A percentile compares a stretch with the other conserved stretches of the same genome.
phyloP scores from a whole-genome alignment of 148 eudicot genomes.

The Cornus controversa region DNA sequence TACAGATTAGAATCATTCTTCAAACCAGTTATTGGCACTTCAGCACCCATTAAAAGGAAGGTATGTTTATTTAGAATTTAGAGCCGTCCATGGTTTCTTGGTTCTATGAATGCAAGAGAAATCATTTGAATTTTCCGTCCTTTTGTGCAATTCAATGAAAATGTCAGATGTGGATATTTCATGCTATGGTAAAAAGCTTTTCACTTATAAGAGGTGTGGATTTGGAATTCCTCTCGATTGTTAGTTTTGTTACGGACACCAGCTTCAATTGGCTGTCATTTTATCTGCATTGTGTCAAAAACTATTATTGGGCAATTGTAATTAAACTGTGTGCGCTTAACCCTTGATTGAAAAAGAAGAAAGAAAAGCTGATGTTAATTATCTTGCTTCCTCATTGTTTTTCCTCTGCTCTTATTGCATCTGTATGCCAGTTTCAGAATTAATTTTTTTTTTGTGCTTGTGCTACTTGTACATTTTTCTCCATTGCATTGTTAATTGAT shows the following conservation, averaged over 20 bases:
- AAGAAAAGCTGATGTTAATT: not conserved
- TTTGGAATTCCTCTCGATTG: not conserved
- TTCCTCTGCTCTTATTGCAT: not conserved
- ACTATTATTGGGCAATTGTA: not conserved
- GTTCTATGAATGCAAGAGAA: not conserved
- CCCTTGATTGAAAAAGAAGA: not conserved
- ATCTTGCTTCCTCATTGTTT: not conserved
- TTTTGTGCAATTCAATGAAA: not conserved
- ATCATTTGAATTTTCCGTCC: not conserved
- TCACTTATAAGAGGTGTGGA: not conserved
- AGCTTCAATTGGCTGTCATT: not conserved
- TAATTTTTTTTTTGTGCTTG: not conserved
- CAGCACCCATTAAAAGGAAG: conserved; percentile 78
- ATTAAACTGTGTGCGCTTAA: not conserved
- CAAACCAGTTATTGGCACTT: conserved; percentile 59
- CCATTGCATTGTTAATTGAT: not conserved
- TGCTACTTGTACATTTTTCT: not conserved
- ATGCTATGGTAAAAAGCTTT: not conserved
- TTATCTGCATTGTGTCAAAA: not conserved
- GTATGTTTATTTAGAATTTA: conserved; percentile 38
- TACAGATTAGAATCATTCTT: conserved; percentile 81
- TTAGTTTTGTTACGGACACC: not conserved
- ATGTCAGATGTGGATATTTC: not conserved
- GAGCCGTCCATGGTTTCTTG: not conserved
- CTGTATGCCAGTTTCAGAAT: not conserved